Base-by-base conservation (phyloP, 352 stramenopile species). In the Plasmopara halstedii region DNA sequence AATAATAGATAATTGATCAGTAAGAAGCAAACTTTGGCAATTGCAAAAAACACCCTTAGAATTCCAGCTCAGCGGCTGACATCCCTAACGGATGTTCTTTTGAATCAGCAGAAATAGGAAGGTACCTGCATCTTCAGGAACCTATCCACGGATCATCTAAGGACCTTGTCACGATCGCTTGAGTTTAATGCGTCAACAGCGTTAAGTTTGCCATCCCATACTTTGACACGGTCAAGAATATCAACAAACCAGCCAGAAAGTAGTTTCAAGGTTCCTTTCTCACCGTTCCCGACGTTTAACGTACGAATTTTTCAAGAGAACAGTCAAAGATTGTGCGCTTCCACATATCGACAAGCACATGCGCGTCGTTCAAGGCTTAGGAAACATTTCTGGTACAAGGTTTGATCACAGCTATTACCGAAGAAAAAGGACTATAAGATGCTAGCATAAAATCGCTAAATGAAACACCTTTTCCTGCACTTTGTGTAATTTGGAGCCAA, bases 1-100 rank as follows among this genome's bases (percentile, higher is more conserved):
- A 2, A 93, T 33, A 13, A 39, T 49, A 0, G 54, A 53, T 9
- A 93, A 42, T 45, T 49, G 53, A 8, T 80, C 83, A 15, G 66
- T 73, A 18, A 93, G 22, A 50, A 92, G 95, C 27, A 95, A 32
- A 34, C 74, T 59, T 95, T 95, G n/a, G 84, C 66, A 13, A 88
- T 34, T 2, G 81, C 76, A 47, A 93, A 45, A 81, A 73, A 26
- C 85, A 77, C 19, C 82, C 83, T 1, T 95, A 40, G 13, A 93
- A 41, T 37, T 95, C 78, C 13, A 87, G 58, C 15, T 94, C 80
- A 14, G 60, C 45, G 2, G 85, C 64, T 0, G 51, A 41, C 31
- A 61, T 36, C 40, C 14, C 4, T 1, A 22, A 20, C 2, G 18
- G 13, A 4, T 9, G 2, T 13, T 38, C 43, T 29, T 7, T 39